These are phyloP conservation scores for Toxicodendron radicans DNA, from an alignment of 345 rosid species.

Conservation along the genomic window DNA sequence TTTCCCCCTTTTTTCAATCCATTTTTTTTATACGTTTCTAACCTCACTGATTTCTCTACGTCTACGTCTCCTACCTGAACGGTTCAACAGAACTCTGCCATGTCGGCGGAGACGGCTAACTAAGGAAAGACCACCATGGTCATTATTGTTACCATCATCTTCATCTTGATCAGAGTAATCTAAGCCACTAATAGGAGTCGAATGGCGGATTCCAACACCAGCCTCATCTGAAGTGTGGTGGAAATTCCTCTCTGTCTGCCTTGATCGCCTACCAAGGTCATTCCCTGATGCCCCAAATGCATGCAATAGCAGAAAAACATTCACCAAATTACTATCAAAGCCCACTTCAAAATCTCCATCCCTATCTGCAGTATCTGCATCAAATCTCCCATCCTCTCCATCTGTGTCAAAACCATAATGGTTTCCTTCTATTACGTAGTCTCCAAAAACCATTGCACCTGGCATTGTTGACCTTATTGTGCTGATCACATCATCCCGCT, in stretches of 20 bases:
- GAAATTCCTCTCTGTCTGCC: slow-evolving; percentile 39
- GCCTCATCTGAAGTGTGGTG: slow-evolving; percentile 33
- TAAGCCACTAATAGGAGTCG: slow-evolving; percentile 32
- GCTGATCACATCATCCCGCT: slow-evolving; percentile 71
- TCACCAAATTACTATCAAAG: slow-evolving; percentile 59
- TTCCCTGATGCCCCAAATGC: slow-evolving; percentile 74
- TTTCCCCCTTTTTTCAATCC: slow-evolving; percentile 9
- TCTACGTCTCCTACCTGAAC: slow-evolving; percentile 79
- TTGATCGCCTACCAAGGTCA: slow-evolving; percentile 43
- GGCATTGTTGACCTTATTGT: slow-evolving; percentile 85
- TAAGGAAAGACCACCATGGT: slow-evolving; percentile 47
- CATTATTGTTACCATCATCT: slow-evolving; percentile 26
- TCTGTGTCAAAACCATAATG: slow-evolving; percentile 48
- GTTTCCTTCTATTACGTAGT: slow-evolving; percentile 76
- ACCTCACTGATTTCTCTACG: slow-evolving; percentile 49
- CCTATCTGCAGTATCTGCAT: slow-evolving; percentile 34
- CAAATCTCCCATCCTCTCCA: slow-evolving; percentile 40
- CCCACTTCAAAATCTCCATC: slow-evolving; percentile 47
- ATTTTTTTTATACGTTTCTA: slow-evolving; percentile 18
- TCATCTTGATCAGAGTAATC: slow-evolving; percentile 48
- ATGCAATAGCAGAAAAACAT: slow-evolving; percentile 65
- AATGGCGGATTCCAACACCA: slow-evolving; percentile 25
- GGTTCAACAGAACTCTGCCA: slow-evolving; percentile 58
- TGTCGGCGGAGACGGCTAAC: slow-evolving; percentile 68
- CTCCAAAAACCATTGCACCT: slow-evolving; percentile 83